A percentile compares a stretch with the other conserved stretches of the same genome.
phyloP scores from a whole-genome alignment of 2,329 filamentous ascomycete species.

The Aciculosporium take region DNA sequence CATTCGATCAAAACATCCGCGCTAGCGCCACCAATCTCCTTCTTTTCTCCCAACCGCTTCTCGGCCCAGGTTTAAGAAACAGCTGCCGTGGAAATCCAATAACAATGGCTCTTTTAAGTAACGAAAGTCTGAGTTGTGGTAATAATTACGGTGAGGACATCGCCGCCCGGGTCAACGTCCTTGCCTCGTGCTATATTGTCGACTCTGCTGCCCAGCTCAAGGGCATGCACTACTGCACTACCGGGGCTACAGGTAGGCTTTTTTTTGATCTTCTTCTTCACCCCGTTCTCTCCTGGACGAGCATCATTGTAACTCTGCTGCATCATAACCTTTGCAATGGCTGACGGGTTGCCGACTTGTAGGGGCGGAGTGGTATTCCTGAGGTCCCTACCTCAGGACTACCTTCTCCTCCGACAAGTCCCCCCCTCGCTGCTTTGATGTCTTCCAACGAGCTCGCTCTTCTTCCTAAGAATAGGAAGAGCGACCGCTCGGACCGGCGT shows the following conservation, averaged over 20 bases:
- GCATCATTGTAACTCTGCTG: background rate
- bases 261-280: too few relatives aligned
- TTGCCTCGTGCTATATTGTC: slow-evolving; percentile 85
- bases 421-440: slow-evolving; percentile 68
- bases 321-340: background rate
- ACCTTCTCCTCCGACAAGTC: slow-evolving; percentile 74
- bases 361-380: slow-evolving; percentile 90
- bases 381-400: slow-evolving; percentile 76
- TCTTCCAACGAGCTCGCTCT: slow-evolving; percentile 53
- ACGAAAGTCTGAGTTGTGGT: slow-evolving; percentile 52
- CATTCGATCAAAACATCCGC: background rate
- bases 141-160: slow-evolving; percentile 63
- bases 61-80: slow-evolving; percentile 8
- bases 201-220: slow-evolving; percentile 57
- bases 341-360: slow-evolving; percentile 10
- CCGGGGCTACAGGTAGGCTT: slow-evolving; percentile 58
- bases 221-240: slow-evolving; percentile 93
- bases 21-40: slow-evolving; percentile 5
- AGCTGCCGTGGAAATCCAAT: slow-evolving; percentile 13
- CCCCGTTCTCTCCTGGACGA: too few relatives aligned
- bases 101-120: slow-evolving; percentile 56
- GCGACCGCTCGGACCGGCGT: slow-evolving; percentile 24
- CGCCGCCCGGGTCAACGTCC: slow-evolving; percentile 55
- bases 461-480: slow-evolving; percentile 40
- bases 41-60: slow-evolving; percentile 1